phyloP scores from a whole-genome alignment of 2,329 filamentous ascomycete genomes.

The Penicillium sp. region DNA sequence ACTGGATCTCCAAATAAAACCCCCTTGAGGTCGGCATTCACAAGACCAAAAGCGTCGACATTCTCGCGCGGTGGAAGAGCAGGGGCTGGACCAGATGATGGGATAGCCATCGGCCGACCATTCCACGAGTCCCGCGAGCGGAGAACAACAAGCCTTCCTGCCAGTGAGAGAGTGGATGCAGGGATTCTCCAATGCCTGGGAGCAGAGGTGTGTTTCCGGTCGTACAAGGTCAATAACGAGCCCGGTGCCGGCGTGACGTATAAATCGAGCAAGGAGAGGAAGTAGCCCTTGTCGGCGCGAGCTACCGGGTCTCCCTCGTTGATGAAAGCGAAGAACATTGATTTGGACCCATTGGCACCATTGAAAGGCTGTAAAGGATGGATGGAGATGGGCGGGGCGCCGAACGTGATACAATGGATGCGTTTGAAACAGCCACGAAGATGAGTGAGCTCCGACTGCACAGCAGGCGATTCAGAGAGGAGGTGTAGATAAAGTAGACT shows the following conservation, averaged over 20 bases:
- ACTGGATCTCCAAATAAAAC: slow-evolving; percentile 81
- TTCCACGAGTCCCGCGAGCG: slow-evolving; percentile 54
- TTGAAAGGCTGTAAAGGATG: slow-evolving; percentile 66
- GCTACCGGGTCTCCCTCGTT: slow-evolving; percentile 86
- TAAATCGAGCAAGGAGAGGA: slow-evolving; percentile 71
- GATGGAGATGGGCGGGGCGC: slow-evolving; percentile 75
- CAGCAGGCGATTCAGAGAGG: slow-evolving; percentile 52
- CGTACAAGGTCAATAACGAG: slow-evolving; percentile 7
- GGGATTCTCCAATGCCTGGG: slow-evolving; percentile 13
- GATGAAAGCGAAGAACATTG: slow-evolving; percentile 75
- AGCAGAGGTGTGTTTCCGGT: slow-evolving; percentile 28
- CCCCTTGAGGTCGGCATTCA: slow-evolving; percentile 67
- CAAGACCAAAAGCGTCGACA: slow-evolving; percentile 68
- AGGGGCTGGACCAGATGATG: slow-evolving; percentile 70
- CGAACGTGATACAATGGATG: slow-evolving; percentile 83
- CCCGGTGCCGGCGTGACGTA: slow-evolving; percentile 63
- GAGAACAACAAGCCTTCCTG: slow-evolving; percentile 19
- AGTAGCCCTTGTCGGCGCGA: slow-evolving; percentile 74
- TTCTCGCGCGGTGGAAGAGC: slow-evolving; percentile 49
- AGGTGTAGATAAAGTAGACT: slow-evolving; percentile 80
- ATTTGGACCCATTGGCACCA: slow-evolving; percentile 57
- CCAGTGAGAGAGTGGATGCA: slow-evolving; percentile 10
- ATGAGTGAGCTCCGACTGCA: slow-evolving; percentile 66
- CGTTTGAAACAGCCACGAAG: slow-evolving; percentile 73
- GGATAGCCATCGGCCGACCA: slow-evolving; percentile 66